Evolutionary conservation across 2,329 filamentous ascomycete genomes (phyloP), one percentile per base, ranked within the genome.

Genomic region (Colletotrichum sp.): DNA sequence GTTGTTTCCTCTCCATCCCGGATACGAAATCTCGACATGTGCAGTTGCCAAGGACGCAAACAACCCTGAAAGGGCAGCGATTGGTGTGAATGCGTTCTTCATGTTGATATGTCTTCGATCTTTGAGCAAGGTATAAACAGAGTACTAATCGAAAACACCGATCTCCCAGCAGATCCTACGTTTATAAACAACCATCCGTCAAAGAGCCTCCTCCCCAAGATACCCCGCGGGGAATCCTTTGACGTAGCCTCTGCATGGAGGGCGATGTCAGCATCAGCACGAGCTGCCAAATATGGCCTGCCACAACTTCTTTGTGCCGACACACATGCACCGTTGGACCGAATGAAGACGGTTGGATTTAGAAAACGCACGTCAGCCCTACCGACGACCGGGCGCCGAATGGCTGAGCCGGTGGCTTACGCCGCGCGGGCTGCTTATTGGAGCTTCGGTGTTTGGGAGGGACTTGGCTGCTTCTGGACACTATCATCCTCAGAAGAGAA

Each of bases 1-100:
- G 79, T 92, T 93, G 84, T 94, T 89, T 70, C 92, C 92, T 88
- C 92, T 84, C 89, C 91, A 93, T 72, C 89, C 90, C 1, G 92
- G 92, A 80, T 93, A 94, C 70, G 89, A 89, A 83, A 94, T 91
- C 76, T 93, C 88, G 2, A 88, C 90, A 80, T 93, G 91, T 65
- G 69, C 74, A 39, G 39, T 8, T 4, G 21, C 57, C 7, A 64
- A 28, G 10, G 69, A 26, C n/a, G 34, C 59, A 28, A 72, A 59
- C 0, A 69, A 16, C 1, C 70, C 65, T 1, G 30, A 6, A 8
- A 57, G 16, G 21, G 30, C 55, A 18, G 9, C 9, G 6, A 44
- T 3, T 18, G 62, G 3, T 2, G n/a, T 15, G n/a, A 32, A 26
- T 3, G 3, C 34, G 21, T 1, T 60, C 52, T 62, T 71, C 68